Evolutionary conservation across 2,329 filamentous ascomycete species (phyloP), one percentile per base, ranked within the genome.

Genomic region (Colletotrichum tropicicola): DNA sequence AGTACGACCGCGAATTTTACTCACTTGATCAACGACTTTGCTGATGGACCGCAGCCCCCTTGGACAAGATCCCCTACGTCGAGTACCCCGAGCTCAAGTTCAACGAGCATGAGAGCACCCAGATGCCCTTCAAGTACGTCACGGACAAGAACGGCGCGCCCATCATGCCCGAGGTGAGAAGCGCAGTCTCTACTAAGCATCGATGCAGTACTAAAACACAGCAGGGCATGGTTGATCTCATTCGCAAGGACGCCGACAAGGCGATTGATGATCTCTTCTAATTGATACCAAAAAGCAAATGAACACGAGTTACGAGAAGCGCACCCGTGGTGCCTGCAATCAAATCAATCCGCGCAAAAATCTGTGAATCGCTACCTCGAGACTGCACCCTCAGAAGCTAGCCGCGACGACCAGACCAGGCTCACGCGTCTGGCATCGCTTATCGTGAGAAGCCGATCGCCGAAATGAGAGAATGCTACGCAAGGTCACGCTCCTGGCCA

Each of bases 111-210:
- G 96, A 99, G 80, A 96, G 92, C 76, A 97, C 94, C 0, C 87
- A 97, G 78, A 98, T 99, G 96, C 96, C 96, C 1, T 99, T 99
- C 79, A 92, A 96, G 70, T 99, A 99, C 75, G 94, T 99, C 53
- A 91, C 87, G 74, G 90, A 86, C 54, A 81, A 87, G 10, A 83
- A 92, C 60, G 93, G 92, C 45, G 84, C 92, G 70, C 93, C 94
- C 1, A 89, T 98, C 63, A 97, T 99, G 94, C 96, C 96, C 21
- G 86, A 92, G 82, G 94, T 97, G 79, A 80, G 85, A 76, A 51
- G n/a, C 8, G 47, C 10, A 48, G 2, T 15, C 3, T 8, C 10
- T 4, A 6, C 30, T 6, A 3, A 4, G 17, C 10, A 9, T 7
- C n/a, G 19, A 7, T 10, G n/a, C 3, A 7, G 27, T 19, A 3